phyloP scores from a whole-genome alignment of 2,329 filamentous ascomycete species.

The Cladophialophora exuberans region DNA sequence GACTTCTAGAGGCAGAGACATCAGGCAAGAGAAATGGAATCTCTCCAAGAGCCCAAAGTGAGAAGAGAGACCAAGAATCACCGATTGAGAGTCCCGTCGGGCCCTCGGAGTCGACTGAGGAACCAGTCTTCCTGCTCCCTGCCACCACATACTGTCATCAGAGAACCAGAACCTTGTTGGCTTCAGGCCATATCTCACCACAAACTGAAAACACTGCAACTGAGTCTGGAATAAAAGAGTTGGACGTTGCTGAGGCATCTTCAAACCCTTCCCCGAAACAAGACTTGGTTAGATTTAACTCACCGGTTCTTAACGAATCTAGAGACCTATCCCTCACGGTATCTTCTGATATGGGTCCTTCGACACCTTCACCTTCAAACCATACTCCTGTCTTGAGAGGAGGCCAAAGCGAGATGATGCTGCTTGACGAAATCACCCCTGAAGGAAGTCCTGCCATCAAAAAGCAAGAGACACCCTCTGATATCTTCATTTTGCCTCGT shows the following conservation, averaged over 20 bases:
- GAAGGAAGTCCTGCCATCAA: neutral
- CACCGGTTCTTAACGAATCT: slow-evolving; percentile 3
- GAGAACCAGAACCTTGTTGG: slow-evolving; percentile 20
- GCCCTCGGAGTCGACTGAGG: slow-evolving; percentile 1
- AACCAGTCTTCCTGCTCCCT: slow-evolving; percentile 12
- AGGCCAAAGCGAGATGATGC: slow-evolving; percentile 14
- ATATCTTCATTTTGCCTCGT: neutral
- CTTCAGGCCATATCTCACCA: slow-evolving; percentile 2
- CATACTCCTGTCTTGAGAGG: slow-evolving; percentile 13
- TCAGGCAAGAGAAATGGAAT: slow-evolving; percentile 3
- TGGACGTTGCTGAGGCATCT: neutral
- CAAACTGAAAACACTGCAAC: too few species aligned
- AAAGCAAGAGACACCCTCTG: neutral
- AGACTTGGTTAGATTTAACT: slow-evolving; percentile 11
- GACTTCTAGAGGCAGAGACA: neutral
- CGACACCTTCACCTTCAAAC: neutral
- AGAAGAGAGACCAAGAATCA: neutral
- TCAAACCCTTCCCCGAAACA: slow-evolving; percentile 14
- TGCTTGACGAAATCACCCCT: slow-evolving; percentile 6
- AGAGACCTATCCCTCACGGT: slow-evolving; percentile 21
- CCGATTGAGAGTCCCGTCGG: neutral
- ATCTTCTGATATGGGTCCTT: slow-evolving; percentile 18
- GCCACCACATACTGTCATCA: slow-evolving; percentile 18
- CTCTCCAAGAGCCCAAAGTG: neutral
- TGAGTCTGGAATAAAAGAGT: slow-evolving; percentile 1